Evolutionary conservation across 345 rosid genomes (phyloP).

Genomic region (Microcos paniculata): DNA sequence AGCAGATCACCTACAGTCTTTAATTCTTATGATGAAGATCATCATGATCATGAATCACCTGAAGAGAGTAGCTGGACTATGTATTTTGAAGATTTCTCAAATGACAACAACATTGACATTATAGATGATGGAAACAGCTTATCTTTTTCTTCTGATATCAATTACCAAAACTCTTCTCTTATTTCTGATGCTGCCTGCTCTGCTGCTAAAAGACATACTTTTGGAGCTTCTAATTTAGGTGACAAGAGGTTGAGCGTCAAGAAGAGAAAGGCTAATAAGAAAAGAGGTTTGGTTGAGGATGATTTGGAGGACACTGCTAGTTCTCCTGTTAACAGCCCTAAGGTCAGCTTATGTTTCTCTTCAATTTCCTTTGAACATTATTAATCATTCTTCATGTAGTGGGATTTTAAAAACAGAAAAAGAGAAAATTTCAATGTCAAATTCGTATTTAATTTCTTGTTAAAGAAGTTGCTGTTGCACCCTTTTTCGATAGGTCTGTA

Average conservation of each 20-base stretch:
- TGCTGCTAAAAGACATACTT: constrained; percentile 15
- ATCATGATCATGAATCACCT: constrained; percentile 12
- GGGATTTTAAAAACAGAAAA: not conserved
- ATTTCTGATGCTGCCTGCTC: constrained; percentile 52
- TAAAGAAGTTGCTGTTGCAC: not conserved
- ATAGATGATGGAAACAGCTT: not conserved
- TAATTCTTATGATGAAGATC: not conserved
- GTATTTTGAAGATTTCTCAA: constrained; percentile 52
- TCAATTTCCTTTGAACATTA: not conserved
- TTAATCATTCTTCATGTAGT: not conserved
- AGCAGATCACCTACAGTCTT: not conserved
- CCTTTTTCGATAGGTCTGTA: constrained; percentile 24
- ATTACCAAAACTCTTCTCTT: constrained; percentile 19
- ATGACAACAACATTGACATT: constrained; percentile 8
- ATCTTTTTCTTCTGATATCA: constrained; percentile 16
- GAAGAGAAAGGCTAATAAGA: constrained; percentile 34
- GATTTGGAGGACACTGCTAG: constrained; percentile 62
- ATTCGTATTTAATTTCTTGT: not conserved
- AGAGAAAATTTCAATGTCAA: not conserved
- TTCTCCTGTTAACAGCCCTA: constrained; percentile 51
- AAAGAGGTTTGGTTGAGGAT: constrained; percentile 28
- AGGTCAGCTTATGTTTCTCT: constrained; percentile 25
- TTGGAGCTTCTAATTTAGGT: not conserved
- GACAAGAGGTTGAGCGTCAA: constrained; percentile 24
- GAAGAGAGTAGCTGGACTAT: constrained; percentile 67